Evolutionary conservation across 495 filamentous ascomycete species (phyloP).

Genomic region (Trichocladium uniseriatum): DNA sequence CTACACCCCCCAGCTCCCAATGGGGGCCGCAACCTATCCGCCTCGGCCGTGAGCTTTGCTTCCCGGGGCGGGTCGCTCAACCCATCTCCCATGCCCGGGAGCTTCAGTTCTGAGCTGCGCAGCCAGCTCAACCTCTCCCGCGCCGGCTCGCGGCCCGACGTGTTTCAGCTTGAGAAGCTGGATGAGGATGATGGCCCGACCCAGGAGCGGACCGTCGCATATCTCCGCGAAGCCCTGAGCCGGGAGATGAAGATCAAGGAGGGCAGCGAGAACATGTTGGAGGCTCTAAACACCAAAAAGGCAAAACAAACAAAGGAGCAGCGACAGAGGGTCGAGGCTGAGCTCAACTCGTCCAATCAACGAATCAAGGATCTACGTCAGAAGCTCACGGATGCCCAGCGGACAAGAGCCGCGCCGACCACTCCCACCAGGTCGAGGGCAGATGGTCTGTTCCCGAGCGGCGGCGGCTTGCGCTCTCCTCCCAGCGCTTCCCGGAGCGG

Average conservation of each 20-base stretch:
- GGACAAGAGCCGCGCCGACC: slow-evolving; percentile 54
- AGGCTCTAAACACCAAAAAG: slow-evolving; percentile 89
- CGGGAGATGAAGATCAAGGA: slow-evolving; percentile 96
- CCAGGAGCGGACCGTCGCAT: slow-evolving; percentile 63
- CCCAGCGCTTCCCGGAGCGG: slow-evolving; percentile 47
- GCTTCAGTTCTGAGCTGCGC: slow-evolving; percentile 85
- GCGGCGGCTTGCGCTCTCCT: slow-evolving; percentile 57
- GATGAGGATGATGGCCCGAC: slow-evolving; percentile 53
- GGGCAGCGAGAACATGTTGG: slow-evolving; percentile 93
- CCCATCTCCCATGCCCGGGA: slow-evolving; percentile 68
- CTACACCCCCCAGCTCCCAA: slow-evolving; percentile 31
- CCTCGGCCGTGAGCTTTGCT: slow-evolving; percentile 51
- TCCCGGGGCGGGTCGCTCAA: slow-evolving; percentile 56
- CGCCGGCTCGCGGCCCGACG: slow-evolving; percentile 59
- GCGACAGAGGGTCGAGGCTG: slow-evolving; percentile 73
- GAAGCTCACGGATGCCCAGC: slow-evolving; percentile 62
- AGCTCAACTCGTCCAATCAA: slow-evolving; percentile 82
- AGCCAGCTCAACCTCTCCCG: slow-evolving; percentile 59
- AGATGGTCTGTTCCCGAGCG: slow-evolving; percentile 48
- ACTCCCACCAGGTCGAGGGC: slow-evolving; percentile 61
- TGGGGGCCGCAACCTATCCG: slow-evolving; percentile 45
- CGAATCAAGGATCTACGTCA: slow-evolving; percentile 75
- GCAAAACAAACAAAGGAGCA: slow-evolving; percentile 93
- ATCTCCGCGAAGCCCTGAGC: slow-evolving; percentile 71
- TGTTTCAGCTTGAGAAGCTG: slow-evolving; percentile 50